phyloP scores from a whole-genome alignment of 139 green algal genomes.

The Coelastrella sp. region DNA sequence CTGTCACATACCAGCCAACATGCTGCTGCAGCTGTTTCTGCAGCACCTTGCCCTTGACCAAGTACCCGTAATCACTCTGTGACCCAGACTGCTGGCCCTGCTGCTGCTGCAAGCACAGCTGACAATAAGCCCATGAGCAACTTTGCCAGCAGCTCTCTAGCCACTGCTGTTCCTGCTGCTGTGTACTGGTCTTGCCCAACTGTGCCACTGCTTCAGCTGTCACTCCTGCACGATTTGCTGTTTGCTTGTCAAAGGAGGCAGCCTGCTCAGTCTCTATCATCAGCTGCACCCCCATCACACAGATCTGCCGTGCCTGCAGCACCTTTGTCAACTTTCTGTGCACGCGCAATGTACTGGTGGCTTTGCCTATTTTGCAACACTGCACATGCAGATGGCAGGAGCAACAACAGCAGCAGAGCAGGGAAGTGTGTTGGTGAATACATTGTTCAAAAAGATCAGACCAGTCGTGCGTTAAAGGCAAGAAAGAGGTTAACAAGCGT shows the following conservation, averaged over 20 bases:
- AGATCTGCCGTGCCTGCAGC: neutral
- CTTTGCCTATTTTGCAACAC: too few relatives aligned
- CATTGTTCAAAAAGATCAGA: too few relatives aligned
- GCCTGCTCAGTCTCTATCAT: neutral
- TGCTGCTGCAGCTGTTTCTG: neutral
- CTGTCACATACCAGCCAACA: neutral
- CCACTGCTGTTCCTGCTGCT: neutral
- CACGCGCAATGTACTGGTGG: too few relatives aligned
- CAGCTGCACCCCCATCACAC: neutral
- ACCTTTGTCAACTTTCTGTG: too few relatives aligned
- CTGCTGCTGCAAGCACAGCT: slow-evolving; percentile 1
- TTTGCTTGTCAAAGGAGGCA: neutral
- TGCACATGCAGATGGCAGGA: neutral
- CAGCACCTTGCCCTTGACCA: neutral
- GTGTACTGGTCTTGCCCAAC: neutral
- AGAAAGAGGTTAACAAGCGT: too few relatives aligned
- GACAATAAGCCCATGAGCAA: too few relatives aligned
- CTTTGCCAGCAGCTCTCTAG: neutral
- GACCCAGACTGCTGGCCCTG: neutral
- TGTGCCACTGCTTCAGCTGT: neutral
- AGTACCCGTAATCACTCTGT: neutral
- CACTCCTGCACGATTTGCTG: neutral
- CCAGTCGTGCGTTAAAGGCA: too few relatives aligned
- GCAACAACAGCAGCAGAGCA: neutral
- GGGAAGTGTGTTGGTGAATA: too few relatives aligned